These are phyloP conservation scores for Meyerozyma elateridarum DNA, from an alignment of 1,139 yeast genomes.

Conservation along the genomic window DNA sequence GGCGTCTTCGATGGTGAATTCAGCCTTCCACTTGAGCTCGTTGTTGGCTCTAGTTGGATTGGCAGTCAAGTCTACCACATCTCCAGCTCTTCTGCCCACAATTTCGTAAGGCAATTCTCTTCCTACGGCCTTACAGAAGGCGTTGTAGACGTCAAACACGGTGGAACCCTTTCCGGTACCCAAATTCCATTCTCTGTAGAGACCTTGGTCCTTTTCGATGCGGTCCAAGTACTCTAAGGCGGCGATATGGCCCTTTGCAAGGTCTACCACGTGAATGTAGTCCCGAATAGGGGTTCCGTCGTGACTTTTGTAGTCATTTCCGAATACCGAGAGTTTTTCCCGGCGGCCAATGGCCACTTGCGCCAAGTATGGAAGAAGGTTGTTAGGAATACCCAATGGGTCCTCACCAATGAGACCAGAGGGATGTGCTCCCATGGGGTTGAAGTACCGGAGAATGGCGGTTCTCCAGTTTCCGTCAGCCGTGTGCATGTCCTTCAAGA, in stretches of 20 bases:
- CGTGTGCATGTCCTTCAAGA: constrained; percentile 52
- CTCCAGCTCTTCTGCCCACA: constrained; percentile 70
- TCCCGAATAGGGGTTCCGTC: constrained; percentile 85
- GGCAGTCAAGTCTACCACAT: constrained; percentile 72
- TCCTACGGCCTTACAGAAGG: constrained; percentile 69
- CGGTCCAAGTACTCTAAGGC: constrained; percentile 57
- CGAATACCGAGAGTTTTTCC: constrained; percentile 60
- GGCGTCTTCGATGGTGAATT: constrained; percentile 54
- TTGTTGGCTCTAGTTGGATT: constrained; percentile 60
- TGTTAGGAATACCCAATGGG: constrained; percentile 74
- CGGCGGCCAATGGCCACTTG: constrained; percentile 76
- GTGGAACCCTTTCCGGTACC: constrained; percentile 81
- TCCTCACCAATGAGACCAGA: constrained; percentile 78
- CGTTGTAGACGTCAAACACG: constrained; percentile 65
- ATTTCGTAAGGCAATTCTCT: constrained; percentile 61
- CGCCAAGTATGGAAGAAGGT: constrained; percentile 68
- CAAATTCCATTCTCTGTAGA: constrained; percentile 75
- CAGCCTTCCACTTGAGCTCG: constrained; percentile 66
- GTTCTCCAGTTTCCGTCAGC: constrained; percentile 50
- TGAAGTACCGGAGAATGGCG: constrained; percentile 71
- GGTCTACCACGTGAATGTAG: constrained; percentile 76
- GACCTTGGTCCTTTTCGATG: constrained; percentile 31
- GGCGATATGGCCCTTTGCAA: constrained; percentile 76
- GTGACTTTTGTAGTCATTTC: constrained; percentile 61
- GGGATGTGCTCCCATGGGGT: constrained; percentile 85